Base-by-base conservation (phyloP, 73 alveolate genomes). In the Durusdinium trenchii region DNA sequence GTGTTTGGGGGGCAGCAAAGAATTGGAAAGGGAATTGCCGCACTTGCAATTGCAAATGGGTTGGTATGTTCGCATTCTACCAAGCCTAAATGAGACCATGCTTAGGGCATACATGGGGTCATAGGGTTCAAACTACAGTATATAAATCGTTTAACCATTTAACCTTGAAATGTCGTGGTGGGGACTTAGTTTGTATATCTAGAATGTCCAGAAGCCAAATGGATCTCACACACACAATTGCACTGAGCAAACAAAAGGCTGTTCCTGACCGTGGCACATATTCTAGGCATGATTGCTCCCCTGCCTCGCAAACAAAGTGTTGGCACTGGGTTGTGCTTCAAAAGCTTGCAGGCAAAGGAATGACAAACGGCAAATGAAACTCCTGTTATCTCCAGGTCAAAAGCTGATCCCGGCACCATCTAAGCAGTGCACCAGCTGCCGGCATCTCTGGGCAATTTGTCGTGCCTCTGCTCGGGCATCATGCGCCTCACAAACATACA, bases 381-480 rank as follows among this genome's bases (percentile, higher is more conserved):
- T 12, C 43, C 76, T 7, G 7, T 48, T 20, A 23, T 12, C 69
- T 57, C 18, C 7, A 6, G 54, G 14, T 1, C 20, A 23, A 48
- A 73, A 36, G 40, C 20, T 18, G 51, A 5, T 12, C 9, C 50
- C 40, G 84, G 1, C 28, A 51, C 35, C 84, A 30, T 43, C 87
- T 76, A 23, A 28, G 89, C 89, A 18, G 43, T 42, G 7, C 48
- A 84, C 94, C 75, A 84, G 32, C 52, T 84, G n/a, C 54, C 94
- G 50, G 43, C 94, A 84, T 52, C 94, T 84, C 76, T 75, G 28
- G 54, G 94, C 75, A 36, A 84, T 84, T 36, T 10, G 76, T 20
- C 94, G 94, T 51, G 94, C 94, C 23, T 32, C 76, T 1, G 76
- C 94, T 26, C 94, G 94, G 20, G 76, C 94, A 16, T 84, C 94